A percentile compares a stretch with the other conserved stretches of the same genome.
Evolutionary conservation across 345 rosid genomes (phyloP).

Genomic region (Citrus sinensis): DVS_A1.0 CM039162.1:29585501-29586000

Average conservation of each 20-base stretch:
- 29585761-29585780: not conserved
- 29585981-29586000: constrained; percentile 15
- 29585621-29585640: not conserved
- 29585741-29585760: not conserved
- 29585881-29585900: not conserved
- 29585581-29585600: not conserved
- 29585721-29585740: not conserved
- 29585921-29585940: constrained; percentile 8
- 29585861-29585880: not conserved
- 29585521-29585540: not conserved
- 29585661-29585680: not conserved
- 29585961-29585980: constrained; percentile 4
- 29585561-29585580: not conserved
- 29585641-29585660: too few species aligned
- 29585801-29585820: too few species aligned
- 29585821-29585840: not conserved
- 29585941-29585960: constrained; percentile 18
- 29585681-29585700: too few species aligned
- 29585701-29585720: not conserved
- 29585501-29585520: not conserved
- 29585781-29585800: too few species aligned
- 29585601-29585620: not conserved
- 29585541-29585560: not conserved
- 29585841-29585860: not conserved
- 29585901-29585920: constrained; percentile 10